Percentiles rank a stretch among this genome's conserved stretches.
These are phyloP conservation scores for Blastocystis sp. DNA, from an alignment of 352 stramenopile genomes.

Conservation along the genomic window DNA sequence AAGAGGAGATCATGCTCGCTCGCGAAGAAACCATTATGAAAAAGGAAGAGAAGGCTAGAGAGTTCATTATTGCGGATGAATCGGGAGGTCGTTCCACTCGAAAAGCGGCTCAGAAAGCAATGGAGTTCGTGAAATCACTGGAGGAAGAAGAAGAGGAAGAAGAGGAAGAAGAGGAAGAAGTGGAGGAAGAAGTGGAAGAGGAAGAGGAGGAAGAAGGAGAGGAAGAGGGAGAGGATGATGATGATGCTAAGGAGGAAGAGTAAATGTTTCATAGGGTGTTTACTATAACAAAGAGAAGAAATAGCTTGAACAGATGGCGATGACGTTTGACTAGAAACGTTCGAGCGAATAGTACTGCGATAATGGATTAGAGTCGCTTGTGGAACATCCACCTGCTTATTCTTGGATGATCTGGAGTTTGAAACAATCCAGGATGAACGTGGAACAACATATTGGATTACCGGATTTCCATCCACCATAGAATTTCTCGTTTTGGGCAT, in stretches of 20 bases:
- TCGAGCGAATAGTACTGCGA: neutral
- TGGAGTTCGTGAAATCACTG: slow-evolving; percentile 33
- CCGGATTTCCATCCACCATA: neutral
- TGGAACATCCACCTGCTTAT: neutral
- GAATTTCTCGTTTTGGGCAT: neutral
- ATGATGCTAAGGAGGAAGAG: slow-evolving; percentile 15
- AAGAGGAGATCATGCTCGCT: slow-evolving; percentile 7
- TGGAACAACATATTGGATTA: slow-evolving; percentile 37
- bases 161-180: neutral
- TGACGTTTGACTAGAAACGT: neutral
- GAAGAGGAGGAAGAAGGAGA: slow-evolving; percentile 12
- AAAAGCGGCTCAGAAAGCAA: slow-evolving; percentile 35
- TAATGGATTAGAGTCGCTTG: neutral
- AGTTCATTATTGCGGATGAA: slow-evolving; percentile 16
- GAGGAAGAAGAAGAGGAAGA: slow-evolving; percentile 20
- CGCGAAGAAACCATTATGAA: slow-evolving; percentile 18
- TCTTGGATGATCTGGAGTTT: neutral
- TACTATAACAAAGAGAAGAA: neutral
- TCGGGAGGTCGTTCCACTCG: neutral
- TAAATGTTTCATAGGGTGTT: neutral
- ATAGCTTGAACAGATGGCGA: neutral
- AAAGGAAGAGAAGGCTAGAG: slow-evolving; percentile 34
- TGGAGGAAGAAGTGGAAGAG: neutral
- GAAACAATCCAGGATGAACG: neutral
- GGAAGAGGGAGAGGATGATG: neutral